Conservation (phyloP, 2,329 filamentous ascomycete species). For the Aspergillus brasiliensis region DNA sequence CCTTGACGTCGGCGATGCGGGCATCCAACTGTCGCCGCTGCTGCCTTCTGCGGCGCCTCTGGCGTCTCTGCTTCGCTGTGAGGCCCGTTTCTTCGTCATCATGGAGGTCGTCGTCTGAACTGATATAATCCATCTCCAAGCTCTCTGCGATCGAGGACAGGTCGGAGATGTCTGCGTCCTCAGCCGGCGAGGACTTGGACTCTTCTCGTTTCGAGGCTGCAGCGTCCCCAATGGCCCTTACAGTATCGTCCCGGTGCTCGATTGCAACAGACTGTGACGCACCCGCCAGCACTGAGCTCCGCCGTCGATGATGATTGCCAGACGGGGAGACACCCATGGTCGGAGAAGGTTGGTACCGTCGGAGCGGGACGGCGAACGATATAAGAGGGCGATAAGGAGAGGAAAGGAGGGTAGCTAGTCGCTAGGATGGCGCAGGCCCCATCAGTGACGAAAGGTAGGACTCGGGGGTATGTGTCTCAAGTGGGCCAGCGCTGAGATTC, state of each 20-base stretch:
- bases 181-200: conserved; percentile 34
- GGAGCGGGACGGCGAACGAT: conserved; percentile 1
- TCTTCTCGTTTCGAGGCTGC: conserved; percentile 35
- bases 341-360: conserved; percentile 3
- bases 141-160: conserved; percentile 47
- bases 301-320: conserved; percentile 41
- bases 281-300: conserved; percentile 40
- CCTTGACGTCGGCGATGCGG: conserved; percentile 62
- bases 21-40: conserved; percentile 71
- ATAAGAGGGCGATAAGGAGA: conserved; percentile 3
- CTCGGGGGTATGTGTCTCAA: neutral
- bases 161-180: conserved; percentile 43
- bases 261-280: conserved; percentile 41
- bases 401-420: neutral
- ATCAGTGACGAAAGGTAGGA: conserved; percentile 16
- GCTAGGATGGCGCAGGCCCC: conserved; percentile 14
- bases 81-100: conserved; percentile 91
- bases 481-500: neutral
- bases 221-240: conserved; percentile 27
- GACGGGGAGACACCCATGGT: conserved; percentile 39
- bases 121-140: conserved; percentile 59
- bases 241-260: conserved; percentile 40
- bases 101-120: conserved; percentile 71
- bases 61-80: conserved; percentile 68
- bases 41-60: conserved; percentile 67